phyloP scores from a whole-genome alignment of 192 early-diverging fungal genomes.

The Haplosporangium gracile region DNA sequence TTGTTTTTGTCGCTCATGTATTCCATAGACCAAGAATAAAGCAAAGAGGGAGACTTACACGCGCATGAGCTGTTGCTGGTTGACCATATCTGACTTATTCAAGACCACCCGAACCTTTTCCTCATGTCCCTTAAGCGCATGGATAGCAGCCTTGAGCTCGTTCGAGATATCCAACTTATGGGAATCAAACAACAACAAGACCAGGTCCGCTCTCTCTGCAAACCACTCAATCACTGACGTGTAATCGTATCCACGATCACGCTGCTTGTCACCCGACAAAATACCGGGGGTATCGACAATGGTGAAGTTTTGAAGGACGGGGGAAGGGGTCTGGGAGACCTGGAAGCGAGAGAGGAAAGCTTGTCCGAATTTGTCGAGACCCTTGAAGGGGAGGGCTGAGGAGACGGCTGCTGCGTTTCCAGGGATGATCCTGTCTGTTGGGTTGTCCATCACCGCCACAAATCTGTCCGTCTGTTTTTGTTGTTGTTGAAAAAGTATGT shows the following conservation, averaged over 20 bases:
- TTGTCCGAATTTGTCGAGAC: slow-evolving; percentile 80
- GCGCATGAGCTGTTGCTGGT: slow-evolving; percentile 86
- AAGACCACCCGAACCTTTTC: slow-evolving; percentile 87
- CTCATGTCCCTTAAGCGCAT: slow-evolving; percentile 79
- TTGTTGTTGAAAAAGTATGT: not conserved
- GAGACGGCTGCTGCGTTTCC: slow-evolving; percentile 87
- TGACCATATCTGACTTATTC: slow-evolving; percentile 89
- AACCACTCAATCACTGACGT: slow-evolving; percentile 86
- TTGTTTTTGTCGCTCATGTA: not conserved
- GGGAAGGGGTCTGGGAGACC: slow-evolving; percentile 81
- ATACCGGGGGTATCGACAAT: slow-evolving; percentile 90
- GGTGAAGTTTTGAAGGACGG: slow-evolving; percentile 82
- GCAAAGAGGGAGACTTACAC: slow-evolving; percentile 64
- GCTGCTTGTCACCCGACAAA: slow-evolving; percentile 84
- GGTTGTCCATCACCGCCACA: slow-evolving; percentile 83
- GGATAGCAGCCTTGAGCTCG: slow-evolving; percentile 84
- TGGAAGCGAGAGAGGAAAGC: slow-evolving; percentile 87
- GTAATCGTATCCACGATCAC: slow-evolving; percentile 85
- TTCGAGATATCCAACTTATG: slow-evolving; percentile 90
- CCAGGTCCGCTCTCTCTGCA: slow-evolving; percentile 85
- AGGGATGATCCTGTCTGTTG: slow-evolving; percentile 81
- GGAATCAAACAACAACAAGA: slow-evolving; percentile 86
- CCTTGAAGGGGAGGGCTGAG: slow-evolving; percentile 80
- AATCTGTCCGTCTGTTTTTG: slow-evolving; percentile 78
- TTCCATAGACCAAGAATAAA: not conserved